Percentiles rank a stretch among this genome's conserved stretches.
phyloP scores from a whole-genome alignment of 2,329 filamentous ascomycete genomes.

The Purpureocillium takamizusanense region DNA sequence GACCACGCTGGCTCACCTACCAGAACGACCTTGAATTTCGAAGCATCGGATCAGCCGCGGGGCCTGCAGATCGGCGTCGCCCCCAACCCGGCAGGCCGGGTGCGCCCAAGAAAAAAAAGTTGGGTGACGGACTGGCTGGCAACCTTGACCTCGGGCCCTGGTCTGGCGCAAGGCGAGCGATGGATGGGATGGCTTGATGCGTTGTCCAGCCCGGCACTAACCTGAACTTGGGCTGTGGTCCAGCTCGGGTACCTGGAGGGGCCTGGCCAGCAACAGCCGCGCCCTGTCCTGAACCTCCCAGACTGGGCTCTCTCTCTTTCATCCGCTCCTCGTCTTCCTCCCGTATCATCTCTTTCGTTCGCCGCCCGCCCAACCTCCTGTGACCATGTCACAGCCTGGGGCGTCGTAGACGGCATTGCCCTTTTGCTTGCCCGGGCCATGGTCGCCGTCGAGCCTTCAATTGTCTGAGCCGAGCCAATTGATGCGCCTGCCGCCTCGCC shows the following conservation, averaged over 20 bases:
- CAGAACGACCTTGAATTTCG: too few relatives aligned
- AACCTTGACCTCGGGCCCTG: too few relatives aligned
- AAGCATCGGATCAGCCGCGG: too few relatives aligned
- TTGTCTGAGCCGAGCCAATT: background rate
- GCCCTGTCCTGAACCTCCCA: background rate
- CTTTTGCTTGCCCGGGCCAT: background rate
- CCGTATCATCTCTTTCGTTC: too few relatives aligned
- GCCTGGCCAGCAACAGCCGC: background rate
- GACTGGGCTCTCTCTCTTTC: background rate
- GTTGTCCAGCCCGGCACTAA: background rate
- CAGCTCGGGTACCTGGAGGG: background rate
- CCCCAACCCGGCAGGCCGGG: too few relatives aligned
- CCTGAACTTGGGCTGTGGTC: background rate
- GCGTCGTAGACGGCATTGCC: background rate
- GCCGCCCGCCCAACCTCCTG: background rate
- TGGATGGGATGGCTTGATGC: conserved; percentile 1
- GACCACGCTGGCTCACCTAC: too few relatives aligned
- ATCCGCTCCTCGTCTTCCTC: background rate
- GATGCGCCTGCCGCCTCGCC: background rate
- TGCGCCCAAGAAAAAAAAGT: too few relatives aligned
- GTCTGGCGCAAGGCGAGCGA: too few relatives aligned
- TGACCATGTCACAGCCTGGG: background rate
- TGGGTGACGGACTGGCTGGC: too few relatives aligned
- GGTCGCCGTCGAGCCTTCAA: background rate
- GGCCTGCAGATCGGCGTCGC: too few relatives aligned